Conservation (phyloP, 352 stramenopile genomes). For the Globisporangium paroecandrum region DNA sequence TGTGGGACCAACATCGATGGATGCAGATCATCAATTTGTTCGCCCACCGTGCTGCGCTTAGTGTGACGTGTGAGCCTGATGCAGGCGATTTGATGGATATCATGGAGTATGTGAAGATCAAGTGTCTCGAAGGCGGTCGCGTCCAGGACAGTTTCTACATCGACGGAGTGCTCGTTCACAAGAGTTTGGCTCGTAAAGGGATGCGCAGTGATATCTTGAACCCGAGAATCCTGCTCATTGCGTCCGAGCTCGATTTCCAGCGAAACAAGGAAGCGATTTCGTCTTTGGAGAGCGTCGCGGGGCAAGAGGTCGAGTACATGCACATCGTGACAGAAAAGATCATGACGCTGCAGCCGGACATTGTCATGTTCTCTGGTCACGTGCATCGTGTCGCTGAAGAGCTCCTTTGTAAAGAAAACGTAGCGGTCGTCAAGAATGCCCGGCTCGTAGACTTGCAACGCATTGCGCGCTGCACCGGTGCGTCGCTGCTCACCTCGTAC, state of each 20-base stretch:
- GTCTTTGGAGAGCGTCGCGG: constrained; percentile 77
- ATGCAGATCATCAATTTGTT: constrained; percentile 83
- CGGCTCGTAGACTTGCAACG: constrained; percentile 73
- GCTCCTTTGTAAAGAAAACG: constrained; percentile 64
- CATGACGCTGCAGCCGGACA: constrained; percentile 77
- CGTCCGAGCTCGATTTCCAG: constrained; percentile 81
- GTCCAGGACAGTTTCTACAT: constrained; percentile 87
- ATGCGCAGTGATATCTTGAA: constrained; percentile 82
- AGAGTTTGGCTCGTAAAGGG: constrained; percentile 74
- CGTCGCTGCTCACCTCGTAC: constrained; percentile 77
- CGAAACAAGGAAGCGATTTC: constrained; percentile 80
- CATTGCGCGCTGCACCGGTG: constrained; percentile 71
- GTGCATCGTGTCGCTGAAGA: constrained; percentile 85
- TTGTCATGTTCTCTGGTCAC: constrained; percentile 83
- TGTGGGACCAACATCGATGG: constrained; percentile 75
- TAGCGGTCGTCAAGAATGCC: constrained; percentile 87
- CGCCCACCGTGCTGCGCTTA: constrained; percentile 53
- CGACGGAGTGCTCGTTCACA: constrained; percentile 85
- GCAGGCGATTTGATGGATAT: constrained; percentile 76
- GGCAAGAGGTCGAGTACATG: constrained; percentile 89
- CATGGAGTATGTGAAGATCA: constrained; percentile 83
- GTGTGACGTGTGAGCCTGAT: constrained; percentile 64
- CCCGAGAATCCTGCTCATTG: constrained; percentile 80
- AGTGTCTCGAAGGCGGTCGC: constrained; percentile 70
- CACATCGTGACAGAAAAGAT: constrained; percentile 89